These are phyloP conservation scores for Rhizophora apiculata DNA, from an alignment of 345 rosid species.

Conservation along the genomic window DNA sequence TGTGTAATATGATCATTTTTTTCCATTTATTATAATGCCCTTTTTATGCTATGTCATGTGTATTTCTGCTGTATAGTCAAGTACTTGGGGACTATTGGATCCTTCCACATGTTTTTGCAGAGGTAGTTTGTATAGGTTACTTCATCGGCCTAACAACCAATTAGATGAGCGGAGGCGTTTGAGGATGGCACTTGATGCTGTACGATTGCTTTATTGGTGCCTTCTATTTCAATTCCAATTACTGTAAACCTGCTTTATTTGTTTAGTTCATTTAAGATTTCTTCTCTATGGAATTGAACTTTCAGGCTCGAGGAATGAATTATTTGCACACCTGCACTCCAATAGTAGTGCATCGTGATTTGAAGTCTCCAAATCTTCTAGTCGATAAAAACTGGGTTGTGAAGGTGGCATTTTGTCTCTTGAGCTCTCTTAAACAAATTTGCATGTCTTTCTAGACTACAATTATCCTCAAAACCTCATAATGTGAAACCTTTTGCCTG, in stretches of 20 bases:
- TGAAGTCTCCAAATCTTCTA: constrained; percentile 90
- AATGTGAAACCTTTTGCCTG: constrained; percentile 15
- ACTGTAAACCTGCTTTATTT: constrained; percentile 5
- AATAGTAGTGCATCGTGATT: constrained; percentile 82
- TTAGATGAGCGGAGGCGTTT: constrained; percentile 86
- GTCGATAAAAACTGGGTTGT: constrained; percentile 97
- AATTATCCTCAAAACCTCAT: neutral
- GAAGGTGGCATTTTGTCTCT: constrained; percentile 46
- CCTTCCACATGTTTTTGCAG: constrained; percentile 45
- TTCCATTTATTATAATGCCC: no score
- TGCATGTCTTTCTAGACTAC: constrained; percentile 5
- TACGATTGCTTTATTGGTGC: constrained; percentile 35
- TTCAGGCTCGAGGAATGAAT: constrained; percentile 97
- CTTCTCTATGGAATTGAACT: constrained; percentile 22
- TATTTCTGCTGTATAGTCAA: constrained; percentile 2
- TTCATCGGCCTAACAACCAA: constrained; percentile 92
- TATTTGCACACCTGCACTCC: constrained; percentile 91
- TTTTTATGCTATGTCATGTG: neutral
- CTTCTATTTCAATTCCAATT: constrained; percentile 1
- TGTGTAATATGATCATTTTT: no score
- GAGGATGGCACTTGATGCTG: constrained; percentile 96
- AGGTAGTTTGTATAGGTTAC: constrained; percentile 90
- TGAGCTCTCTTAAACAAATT: constrained; percentile 2
- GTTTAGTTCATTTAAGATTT: constrained; percentile 18
- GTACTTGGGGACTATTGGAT: constrained; percentile 7